Base-by-base conservation (phyloP, 2,329 filamentous ascomycete genomes). In the Penicillium sp. region DNA sequence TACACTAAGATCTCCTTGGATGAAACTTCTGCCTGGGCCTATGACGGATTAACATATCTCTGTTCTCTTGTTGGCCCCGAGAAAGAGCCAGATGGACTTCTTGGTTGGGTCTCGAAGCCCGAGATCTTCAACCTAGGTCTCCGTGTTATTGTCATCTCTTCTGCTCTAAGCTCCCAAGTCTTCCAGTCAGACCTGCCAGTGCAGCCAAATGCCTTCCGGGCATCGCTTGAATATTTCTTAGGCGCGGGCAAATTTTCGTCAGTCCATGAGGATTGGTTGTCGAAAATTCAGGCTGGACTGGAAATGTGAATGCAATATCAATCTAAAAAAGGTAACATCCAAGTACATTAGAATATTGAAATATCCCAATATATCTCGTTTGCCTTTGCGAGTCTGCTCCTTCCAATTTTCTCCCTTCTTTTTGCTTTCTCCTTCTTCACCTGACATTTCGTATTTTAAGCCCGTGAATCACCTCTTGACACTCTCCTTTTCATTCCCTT, bases 91-190 rank as follows among this genome's bases (percentile, higher is more conserved):
- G 88, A 91, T 66, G 87, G 88, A 0, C 80, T 88, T 9, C 74
- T 95, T 33, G 89, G 90, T 7, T 91, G 88, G 86, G 82, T 83
- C 1, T 86, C 87, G 1, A 85, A 86, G 53, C 80, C 85, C 0
- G 83, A 86, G 30, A 83, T 87, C 1, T 93, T 91, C 52, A 69
- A 69, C 2, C 59, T 78, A 26, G 73, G 73, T 1, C 56, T 74
- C n/a, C 70, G 75, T 14, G 60, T 78, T 14, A 69, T 78, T 41
- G 67, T 61, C 35, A 65, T 76, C 40, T 72, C 76, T 3, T 67
- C 67, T 14, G 59, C 73, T 10, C 44, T 78, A n/a, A 53, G 68
- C 14, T 67, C 64, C 0, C 61, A 43, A 1, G 48, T 58, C 5
- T 65, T 68, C 44, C 40, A 30, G 55, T 55, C 63, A 17, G 50